A percentile compares a stretch with the other conserved stretches of the same genome.
Conservation (phyloP, 2,329 filamentous ascomycete species). For the Emericellopsis atlantica region DNA sequence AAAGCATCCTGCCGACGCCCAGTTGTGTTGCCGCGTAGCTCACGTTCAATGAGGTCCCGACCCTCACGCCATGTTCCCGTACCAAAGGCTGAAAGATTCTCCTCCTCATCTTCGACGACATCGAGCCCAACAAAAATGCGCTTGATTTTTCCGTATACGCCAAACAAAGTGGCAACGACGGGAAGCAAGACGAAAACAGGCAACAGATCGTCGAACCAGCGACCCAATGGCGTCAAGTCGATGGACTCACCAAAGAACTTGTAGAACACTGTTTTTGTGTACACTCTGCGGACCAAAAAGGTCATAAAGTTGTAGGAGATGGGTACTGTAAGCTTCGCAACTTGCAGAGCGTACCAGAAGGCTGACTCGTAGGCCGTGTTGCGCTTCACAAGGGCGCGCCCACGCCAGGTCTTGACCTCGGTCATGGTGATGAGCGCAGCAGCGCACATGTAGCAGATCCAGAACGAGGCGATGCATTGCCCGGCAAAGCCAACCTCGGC, state of each 20-base stretch:
- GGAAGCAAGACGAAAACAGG: conserved; percentile 80
- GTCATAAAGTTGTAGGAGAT: conserved; percentile 95
- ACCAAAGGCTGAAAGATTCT: conserved; percentile 53
- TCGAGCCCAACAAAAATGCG: conserved; percentile 67
- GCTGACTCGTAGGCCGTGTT: conserved; percentile 90
- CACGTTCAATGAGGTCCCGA: conserved; percentile 76
- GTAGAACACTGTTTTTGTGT: conserved; percentile 73
- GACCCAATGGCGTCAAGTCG: conserved; percentile 68
- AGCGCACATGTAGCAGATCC: conserved; percentile 94
- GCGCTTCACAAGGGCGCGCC: conserved; percentile 75
- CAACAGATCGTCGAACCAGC: conserved; percentile 79
- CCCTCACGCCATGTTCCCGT: conserved; percentile 86
- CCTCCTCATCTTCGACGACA: conserved; percentile 62
- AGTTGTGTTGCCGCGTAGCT: conserved; percentile 54
- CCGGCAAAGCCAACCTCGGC: conserved; percentile 76
- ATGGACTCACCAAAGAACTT: conserved; percentile 73
- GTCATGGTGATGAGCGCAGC: conserved; percentile 79
- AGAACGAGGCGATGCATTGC: conserved; percentile 70
- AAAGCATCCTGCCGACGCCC: conserved; percentile 32
- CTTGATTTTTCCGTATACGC: conserved; percentile 73
- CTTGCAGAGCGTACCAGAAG: conserved; percentile 90
- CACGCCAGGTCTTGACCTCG: conserved; percentile 95
- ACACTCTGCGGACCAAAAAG: conserved; percentile 63
- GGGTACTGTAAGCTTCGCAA: conserved; percentile 85
- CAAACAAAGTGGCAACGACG: conserved; percentile 75